Conservation (phyloP, 2,329 filamentous ascomycete genomes). For the Claviceps sp. region DNA sequence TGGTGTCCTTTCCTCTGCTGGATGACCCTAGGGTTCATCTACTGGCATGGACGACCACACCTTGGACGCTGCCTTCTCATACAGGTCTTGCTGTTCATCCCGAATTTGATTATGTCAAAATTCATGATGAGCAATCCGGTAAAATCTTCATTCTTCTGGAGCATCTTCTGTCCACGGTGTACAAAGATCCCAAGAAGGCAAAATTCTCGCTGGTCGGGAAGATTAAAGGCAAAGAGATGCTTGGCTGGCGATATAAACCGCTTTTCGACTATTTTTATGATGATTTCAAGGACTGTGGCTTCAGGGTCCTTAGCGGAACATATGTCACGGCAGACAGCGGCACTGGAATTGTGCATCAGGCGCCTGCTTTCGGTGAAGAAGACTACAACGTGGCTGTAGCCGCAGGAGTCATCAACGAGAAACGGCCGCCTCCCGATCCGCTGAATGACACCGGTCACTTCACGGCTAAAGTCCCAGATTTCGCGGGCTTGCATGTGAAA, state of each 20-base stretch:
- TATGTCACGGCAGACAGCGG: conserved; percentile 86
- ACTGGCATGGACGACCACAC: conserved; percentile 82
- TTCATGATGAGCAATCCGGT: conserved; percentile 66
- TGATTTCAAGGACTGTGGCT: conserved; percentile 73
- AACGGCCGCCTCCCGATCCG: conserved; percentile 73
- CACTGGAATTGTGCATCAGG: conserved; percentile 87
- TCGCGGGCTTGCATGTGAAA: conserved; percentile 80
- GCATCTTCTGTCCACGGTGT: conserved; percentile 67
- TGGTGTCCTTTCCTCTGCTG: conserved; percentile 74
- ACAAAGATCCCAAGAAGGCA: conserved; percentile 64
- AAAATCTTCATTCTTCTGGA: conserved; percentile 81
- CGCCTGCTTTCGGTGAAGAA: conserved; percentile 88
- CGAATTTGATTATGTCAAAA: conserved; percentile 77
- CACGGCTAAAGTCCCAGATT: conserved; percentile 63
- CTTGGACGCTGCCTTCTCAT: conserved; percentile 74
- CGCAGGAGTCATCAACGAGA: conserved; percentile 62
- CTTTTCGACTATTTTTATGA: conserved; percentile 84
- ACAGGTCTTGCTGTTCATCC: conserved; percentile 65
- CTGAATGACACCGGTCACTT: conserved; percentile 77
- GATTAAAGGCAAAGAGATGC: conserved; percentile 53
- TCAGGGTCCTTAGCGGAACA: conserved; percentile 66
- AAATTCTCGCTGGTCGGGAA: conserved; percentile 58
- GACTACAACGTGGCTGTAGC: conserved; percentile 79
- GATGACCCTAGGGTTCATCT: conserved; percentile 63
- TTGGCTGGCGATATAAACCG: conserved; percentile 64